phyloP scores from a whole-genome alignment of 306 rosid species.

The Vigna angularis region DNA sequence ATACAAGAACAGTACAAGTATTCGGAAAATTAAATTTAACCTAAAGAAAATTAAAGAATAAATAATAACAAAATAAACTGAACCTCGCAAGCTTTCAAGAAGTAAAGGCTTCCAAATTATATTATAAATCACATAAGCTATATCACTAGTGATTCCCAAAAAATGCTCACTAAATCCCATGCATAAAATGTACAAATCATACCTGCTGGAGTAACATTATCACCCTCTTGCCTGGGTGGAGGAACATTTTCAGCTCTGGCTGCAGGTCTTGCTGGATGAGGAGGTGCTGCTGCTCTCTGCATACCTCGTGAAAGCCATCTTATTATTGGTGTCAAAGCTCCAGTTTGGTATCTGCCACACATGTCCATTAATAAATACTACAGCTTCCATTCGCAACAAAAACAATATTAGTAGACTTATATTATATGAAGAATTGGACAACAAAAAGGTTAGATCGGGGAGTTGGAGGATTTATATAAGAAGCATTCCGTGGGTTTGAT shows the following conservation, averaged over 20 bases:
- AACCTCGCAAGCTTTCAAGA: conserved; percentile 23
- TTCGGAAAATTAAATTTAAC: not conserved
- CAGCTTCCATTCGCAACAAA: conserved; percentile 38
- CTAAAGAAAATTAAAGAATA: not conserved
- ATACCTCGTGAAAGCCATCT: conserved; percentile 94
- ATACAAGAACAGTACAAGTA: conserved; percentile 1
- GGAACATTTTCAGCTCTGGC: conserved; percentile 75
- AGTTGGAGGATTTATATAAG: conserved; percentile 12
- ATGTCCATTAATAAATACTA: conserved; percentile 40
- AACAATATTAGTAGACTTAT: conserved; percentile 25
- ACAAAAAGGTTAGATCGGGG: not conserved
- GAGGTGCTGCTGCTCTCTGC: conserved; percentile 97
- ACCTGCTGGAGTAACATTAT: conserved; percentile 81
- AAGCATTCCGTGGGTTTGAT: not conserved
- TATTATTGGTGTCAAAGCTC: conserved; percentile 86
- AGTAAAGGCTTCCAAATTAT: conserved; percentile 22
- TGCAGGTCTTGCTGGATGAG: conserved; percentile 83
- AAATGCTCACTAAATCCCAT: conserved; percentile 13
- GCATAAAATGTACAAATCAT: conserved; percentile 39
- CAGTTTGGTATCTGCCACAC: conserved; percentile 85
- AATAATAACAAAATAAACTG: not conserved
- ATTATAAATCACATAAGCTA: conserved; percentile 12
- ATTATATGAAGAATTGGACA: conserved; percentile 4
- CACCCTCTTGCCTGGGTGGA: conserved; percentile 72
- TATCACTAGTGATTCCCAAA: not conserved